Evolutionary conservation across 208 protist species (phyloP).

Genomic region (Angomonas deanei): DNA sequence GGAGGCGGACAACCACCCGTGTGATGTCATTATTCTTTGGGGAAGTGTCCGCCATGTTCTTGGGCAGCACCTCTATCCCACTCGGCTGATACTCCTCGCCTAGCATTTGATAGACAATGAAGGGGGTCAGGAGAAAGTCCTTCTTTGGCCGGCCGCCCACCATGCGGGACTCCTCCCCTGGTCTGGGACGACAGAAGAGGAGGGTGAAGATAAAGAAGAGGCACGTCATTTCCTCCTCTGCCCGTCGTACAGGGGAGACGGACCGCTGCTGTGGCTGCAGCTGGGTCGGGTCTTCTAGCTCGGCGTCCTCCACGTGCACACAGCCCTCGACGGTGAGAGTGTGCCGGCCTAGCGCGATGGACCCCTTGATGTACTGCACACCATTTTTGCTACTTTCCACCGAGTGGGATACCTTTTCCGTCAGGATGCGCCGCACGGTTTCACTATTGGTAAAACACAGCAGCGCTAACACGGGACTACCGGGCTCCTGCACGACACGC

Average conservation of each 20-base stretch:
- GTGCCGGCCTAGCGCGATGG: neutral
- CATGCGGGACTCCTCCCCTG: neutral
- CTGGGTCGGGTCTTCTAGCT: neutral
- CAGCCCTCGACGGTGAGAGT: neutral
- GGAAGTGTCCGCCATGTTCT: neutral
- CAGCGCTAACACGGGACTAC: neutral
- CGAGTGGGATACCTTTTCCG: neutral
- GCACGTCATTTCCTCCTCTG: neutral
- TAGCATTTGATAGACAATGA: constrained; percentile 53
- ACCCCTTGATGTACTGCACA: neutral
- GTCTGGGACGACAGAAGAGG: constrained; percentile 4
- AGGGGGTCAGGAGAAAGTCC: constrained; percentile 32
- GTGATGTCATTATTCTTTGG: constrained; percentile 6
- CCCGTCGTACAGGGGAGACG: neutral
- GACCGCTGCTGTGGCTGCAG: neutral
- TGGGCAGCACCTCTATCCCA: constrained; percentile 34
- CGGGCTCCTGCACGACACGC: neutral
- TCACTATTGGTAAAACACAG: neutral
- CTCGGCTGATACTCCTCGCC: constrained; percentile 24
- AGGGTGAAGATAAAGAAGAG: constrained; percentile 10
- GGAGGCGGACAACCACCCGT: constrained; percentile 46
- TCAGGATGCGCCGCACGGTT: neutral
- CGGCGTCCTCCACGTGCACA: neutral
- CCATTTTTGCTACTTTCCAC: neutral
- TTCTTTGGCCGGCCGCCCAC: neutral